Conservation (phyloP, 2,329 filamentous ascomycete species). For the Cladosporium sp. region DNA sequence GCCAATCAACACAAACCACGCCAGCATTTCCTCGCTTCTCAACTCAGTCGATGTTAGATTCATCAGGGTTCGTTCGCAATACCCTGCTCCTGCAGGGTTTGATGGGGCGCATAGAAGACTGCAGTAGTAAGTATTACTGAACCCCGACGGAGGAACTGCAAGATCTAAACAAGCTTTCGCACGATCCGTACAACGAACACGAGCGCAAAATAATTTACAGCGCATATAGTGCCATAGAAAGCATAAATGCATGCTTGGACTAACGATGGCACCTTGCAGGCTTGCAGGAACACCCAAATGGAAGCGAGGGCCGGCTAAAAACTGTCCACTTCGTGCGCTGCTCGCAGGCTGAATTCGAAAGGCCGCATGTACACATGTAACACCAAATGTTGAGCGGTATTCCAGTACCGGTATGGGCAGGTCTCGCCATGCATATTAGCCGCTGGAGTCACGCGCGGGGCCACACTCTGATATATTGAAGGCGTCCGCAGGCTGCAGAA, state of each 20-base stretch:
- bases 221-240: background rate
- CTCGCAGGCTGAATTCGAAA: constrained; percentile 2
- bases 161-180: background rate
- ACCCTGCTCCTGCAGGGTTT: background rate
- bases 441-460: background rate
- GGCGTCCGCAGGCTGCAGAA: constrained; percentile 6
- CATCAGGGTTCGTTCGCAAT: background rate
- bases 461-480: background rate
- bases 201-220: background rate
- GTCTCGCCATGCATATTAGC: constrained; percentile 4
- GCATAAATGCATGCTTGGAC: background rate
- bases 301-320: background rate
- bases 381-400: background rate
- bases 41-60: background rate
- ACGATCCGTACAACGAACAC: background rate
- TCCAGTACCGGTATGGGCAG: background rate
- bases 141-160: background rate
- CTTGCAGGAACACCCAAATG: background rate
- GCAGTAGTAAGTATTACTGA: background rate
- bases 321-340: background rate
- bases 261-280: background rate
- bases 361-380: background rate
- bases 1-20: background rate
- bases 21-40: background rate
- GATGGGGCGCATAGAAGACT: background rate